Conservation (phyloP, 2,329 filamentous ascomycete genomes). For the Fusarium proliferatum region DNA sequence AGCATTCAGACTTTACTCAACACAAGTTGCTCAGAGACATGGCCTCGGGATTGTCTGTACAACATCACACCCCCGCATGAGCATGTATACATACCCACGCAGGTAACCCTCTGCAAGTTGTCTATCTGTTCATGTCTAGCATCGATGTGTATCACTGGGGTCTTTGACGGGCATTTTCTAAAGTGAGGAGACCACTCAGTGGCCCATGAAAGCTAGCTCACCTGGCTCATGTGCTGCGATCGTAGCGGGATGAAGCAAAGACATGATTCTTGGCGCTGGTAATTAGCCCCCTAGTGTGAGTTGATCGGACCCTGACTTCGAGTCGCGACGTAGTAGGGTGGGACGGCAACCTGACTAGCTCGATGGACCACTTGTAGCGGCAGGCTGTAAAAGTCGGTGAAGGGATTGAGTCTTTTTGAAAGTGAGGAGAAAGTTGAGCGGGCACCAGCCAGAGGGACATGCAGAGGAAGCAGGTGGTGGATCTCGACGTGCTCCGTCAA, state of each 20-base stretch:
- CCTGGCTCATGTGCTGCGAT: background rate
- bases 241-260: conserved; percentile 35
- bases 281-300: conserved; percentile 23
- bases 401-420: conserved; percentile 33
- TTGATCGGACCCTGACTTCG: conserved; percentile 45
- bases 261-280: conserved; percentile 20
- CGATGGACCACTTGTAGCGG: conserved; percentile 41
- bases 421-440: conserved; percentile 35
- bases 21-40: background rate
- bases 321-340: conserved; percentile 36
- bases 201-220: conserved; percentile 9
- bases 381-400: conserved; percentile 49
- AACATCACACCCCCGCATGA: background rate
- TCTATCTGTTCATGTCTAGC: background rate
- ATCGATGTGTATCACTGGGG: background rate
- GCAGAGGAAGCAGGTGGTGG: conserved; percentile 31
- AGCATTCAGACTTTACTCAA: background rate
- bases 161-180: background rate
- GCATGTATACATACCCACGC: background rate
- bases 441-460: conserved; percentile 34
- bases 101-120: background rate
- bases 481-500: conserved; percentile 22
- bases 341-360: conserved; percentile 39
- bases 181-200: background rate
- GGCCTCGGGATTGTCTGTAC: background rate